A percentile compares a stretch with the other conserved stretches of the same genome.
Evolutionary conservation across 495 filamentous ascomycete genomes (phyloP).

Genomic region (Xylaria castorea): DNA sequence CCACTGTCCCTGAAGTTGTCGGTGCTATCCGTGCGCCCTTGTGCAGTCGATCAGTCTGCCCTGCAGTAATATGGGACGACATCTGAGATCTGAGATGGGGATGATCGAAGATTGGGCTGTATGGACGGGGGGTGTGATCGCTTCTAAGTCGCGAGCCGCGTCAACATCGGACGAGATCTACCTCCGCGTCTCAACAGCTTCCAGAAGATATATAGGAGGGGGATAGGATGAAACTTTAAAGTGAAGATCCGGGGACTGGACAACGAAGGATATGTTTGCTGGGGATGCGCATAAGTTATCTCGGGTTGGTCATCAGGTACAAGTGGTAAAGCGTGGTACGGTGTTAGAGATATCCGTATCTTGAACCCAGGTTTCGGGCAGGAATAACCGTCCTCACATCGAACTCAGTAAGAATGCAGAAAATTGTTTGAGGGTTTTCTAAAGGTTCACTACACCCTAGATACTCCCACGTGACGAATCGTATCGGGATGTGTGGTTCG

Average conservation of each 20-base stretch:
- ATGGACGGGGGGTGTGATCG: not conserved
- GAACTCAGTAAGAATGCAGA: not conserved
- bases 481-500: conserved; percentile 14
- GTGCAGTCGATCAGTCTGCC: conserved; percentile 9
- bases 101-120: not conserved
- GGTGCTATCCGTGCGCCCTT: conserved; percentile 1
- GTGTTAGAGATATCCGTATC: conserved; percentile 5
- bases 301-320: not conserved
- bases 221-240: not conserved
- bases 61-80: conserved; percentile 13
- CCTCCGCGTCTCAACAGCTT: conserved; percentile 24
- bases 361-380: not conserved
- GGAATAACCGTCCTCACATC: not conserved
- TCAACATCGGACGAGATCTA: conserved; percentile 18
- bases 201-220: conserved; percentile 1
- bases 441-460: not conserved
- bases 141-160: not conserved
- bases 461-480: conserved; percentile 11
- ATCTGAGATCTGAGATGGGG: conserved; percentile 13
- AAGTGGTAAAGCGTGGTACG: not conserved
- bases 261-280: not conserved
- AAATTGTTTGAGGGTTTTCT: not conserved
- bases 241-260: not conserved
- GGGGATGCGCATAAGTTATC: conserved; percentile 1
- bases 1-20: not conserved